Base-by-base conservation (phyloP, 495 filamentous ascomycete genomes). In the Parachaetomium inaequale region DNA sequence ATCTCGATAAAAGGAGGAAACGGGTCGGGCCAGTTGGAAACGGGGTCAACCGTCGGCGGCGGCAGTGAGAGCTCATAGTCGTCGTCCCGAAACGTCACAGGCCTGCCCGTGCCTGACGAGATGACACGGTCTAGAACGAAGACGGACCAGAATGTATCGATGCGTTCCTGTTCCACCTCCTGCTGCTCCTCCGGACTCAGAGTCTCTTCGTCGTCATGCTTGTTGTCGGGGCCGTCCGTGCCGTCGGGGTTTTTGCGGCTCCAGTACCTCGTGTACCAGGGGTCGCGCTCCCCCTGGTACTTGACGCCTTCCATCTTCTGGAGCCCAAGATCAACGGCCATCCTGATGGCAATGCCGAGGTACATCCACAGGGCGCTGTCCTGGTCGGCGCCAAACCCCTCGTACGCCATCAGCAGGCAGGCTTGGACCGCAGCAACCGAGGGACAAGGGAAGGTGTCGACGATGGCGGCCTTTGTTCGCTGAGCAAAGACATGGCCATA, bases 301-400 rank as follows among this genome's bases (percentile, higher is more conserved):
- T 84, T 87, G 58, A 89, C 80, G 0, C 90, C 91, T 62, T 89
- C 88, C 31, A 86, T 73, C 52, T 90, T 93, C 63, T 91, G 88
- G 66, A 95, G 79, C 3, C 91, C 91, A 5, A 95, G 79, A 70
- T 95, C 91, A 58, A 92, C 84, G 0, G 88, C 89, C 89, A 95
- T 92, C 28, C 91, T 83, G 64, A 95, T 93, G 0, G 90, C 86
- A 60, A 90, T 86, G 0, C 91, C 91, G 17, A 93, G 76, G 65
- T 92, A 93, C 90, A 93, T 93, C 91, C 90, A 95, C 19, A 95
- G 76, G 3, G 90, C 89, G 71, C 90, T 93, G 68, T 93, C 91
- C 63, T 89, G 88, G 65, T 91, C 90, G 23, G 88, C 87, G 14
- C 91, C 91, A 62, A 95, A 95, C 45, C 90, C 87, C 63, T 92